Evolutionary conservation across 345 rosid genomes (phyloP), one percentile per base, ranked within the genome.

Genomic region (Dipteronia sinensis): DNA sequence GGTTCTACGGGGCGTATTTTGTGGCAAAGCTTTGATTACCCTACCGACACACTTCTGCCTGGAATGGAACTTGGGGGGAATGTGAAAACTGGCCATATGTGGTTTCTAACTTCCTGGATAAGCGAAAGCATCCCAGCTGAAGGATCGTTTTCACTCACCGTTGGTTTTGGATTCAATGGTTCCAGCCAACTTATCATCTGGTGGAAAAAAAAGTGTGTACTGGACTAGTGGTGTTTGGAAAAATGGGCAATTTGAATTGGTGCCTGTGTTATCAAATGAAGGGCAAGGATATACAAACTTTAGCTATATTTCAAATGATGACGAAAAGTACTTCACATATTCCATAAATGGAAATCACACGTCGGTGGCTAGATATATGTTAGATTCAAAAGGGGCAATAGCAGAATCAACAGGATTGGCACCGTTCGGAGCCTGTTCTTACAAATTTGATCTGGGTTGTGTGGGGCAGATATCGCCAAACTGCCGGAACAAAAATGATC

Each of bases 11-110:
- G 27, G 61, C 73, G 40, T 7, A 8, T 61, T 15, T 34, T 81
- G 7, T 81, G 84, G 84, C 78, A 81, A 58, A 81, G 84, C 55
- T 81, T 77, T 25, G 84, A 81, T 77, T 56, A 68, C n/a, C 84
- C 84, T 3, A 81, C 78, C 0, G 67, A 81, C 25, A 73, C 81
- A n/a, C 61, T 81, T 42, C 75, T 81, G 10, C 84, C 84, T 22
- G 78, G 81, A 0, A 81, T 77, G 84, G 73, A 81, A 62, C 51
- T 46, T n/a, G 84, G 84, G 10, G 0, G 51, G 1, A 34, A 69
- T 19, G 4, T 0, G 3, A 66, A 19, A 22, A 71, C 55, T 31
- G 44, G 40, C 17, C 62, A 12, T 2, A 0, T 1, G 0, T 77
- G 81, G 81, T 68, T 55, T 0, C 46, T 82, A 7, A 74, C 68